Evolutionary conservation across 331 rosid species (phyloP).

Genomic region (Stylosanthes scabra): DNA sequence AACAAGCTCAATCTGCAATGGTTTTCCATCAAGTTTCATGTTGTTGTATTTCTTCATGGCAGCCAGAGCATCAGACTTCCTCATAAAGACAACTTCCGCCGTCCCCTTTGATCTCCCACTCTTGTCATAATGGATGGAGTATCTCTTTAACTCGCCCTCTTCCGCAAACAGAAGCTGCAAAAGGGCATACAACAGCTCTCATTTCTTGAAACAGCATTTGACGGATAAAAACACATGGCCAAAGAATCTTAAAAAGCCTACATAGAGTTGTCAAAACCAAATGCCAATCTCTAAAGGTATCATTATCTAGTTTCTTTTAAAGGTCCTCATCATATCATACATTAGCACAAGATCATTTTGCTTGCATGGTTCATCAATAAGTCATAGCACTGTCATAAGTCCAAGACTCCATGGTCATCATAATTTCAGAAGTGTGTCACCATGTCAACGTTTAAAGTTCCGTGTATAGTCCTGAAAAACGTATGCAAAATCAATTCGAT

Average conservation of each 20-base stretch:
- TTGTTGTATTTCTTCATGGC: conserved; percentile 65
- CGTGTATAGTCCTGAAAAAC: background rate
- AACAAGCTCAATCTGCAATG: conserved; percentile 64
- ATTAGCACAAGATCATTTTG: background rate
- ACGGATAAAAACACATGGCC: background rate
- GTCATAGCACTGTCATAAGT: background rate
- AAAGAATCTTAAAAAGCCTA: background rate
- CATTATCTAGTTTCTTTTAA: background rate
- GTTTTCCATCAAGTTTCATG: conserved; percentile 64
- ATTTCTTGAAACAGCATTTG: conserved; percentile 17
- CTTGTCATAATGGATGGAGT: conserved; percentile 60
- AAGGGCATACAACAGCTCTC: conserved; percentile 9
- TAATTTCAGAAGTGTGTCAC: background rate
- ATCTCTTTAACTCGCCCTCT: conserved; percentile 58
- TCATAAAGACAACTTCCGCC: conserved; percentile 63
- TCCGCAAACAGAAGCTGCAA: conserved; percentile 66
- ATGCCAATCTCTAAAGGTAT: background rate
- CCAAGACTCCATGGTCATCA: background rate
- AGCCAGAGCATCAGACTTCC: conserved; percentile 57
- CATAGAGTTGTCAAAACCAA: background rate
- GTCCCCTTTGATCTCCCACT: conserved; percentile 83
- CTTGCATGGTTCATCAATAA: background rate
- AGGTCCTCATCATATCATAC: background rate
- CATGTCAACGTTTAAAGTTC: background rate
- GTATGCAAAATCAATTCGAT: too few species aligned